phyloP scores from a whole-genome alignment of 2,329 filamentous ascomycete species.

The Rutstroemia sp. region DNA sequence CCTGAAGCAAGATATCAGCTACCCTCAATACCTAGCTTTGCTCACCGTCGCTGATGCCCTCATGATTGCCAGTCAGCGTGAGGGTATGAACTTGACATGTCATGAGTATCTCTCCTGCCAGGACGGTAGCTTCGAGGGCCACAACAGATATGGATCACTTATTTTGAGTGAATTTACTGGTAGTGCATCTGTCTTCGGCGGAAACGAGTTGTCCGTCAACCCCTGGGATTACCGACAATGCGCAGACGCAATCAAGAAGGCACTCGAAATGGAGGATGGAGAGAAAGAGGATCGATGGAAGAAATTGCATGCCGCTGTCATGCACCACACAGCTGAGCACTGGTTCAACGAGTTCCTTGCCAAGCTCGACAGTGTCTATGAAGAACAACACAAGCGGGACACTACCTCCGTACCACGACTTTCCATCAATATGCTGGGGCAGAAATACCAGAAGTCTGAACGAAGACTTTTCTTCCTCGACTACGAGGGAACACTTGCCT shows the following conservation, averaged over 20 bases:
- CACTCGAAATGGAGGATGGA: slow-evolving; percentile 69
- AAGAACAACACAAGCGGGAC: slow-evolving; percentile 78
- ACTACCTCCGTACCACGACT: slow-evolving; percentile 82
- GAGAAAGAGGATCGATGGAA: slow-evolving; percentile 72
- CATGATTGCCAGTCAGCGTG: slow-evolving; percentile 90
- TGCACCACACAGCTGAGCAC: slow-evolving; percentile 73
- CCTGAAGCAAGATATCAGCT: slow-evolving; percentile 89
- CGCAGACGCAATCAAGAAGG: slow-evolving; percentile 75
- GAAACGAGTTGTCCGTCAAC: slow-evolving; percentile 78
- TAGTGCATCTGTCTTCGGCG: slow-evolving; percentile 76
- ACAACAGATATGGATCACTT: slow-evolving; percentile 78
- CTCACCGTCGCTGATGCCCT: slow-evolving; percentile 83
- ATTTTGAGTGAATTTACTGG: slow-evolving; percentile 95
- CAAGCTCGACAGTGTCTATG: slow-evolving; percentile 66
- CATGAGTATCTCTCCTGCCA: slow-evolving; percentile 94
- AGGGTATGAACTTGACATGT: slow-evolving; percentile 94
- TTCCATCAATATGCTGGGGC: slow-evolving; percentile 55
- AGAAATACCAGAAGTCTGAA: slow-evolving; percentile 58
- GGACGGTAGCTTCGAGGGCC: slow-evolving; percentile 61
- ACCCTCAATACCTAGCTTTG: slow-evolving; percentile 86
- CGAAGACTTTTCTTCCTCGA: slow-evolving; percentile 82
- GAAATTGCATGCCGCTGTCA: slow-evolving; percentile 64
- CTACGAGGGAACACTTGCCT: slow-evolving; percentile 87
- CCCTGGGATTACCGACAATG: slow-evolving; percentile 92
- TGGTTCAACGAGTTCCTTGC: slow-evolving; percentile 76